A percentile compares a stretch with the other conserved stretches of the same genome.
phyloP scores from a whole-genome alignment of 208 protist genomes.

The Acanthamoeba castellanii region DNA sequence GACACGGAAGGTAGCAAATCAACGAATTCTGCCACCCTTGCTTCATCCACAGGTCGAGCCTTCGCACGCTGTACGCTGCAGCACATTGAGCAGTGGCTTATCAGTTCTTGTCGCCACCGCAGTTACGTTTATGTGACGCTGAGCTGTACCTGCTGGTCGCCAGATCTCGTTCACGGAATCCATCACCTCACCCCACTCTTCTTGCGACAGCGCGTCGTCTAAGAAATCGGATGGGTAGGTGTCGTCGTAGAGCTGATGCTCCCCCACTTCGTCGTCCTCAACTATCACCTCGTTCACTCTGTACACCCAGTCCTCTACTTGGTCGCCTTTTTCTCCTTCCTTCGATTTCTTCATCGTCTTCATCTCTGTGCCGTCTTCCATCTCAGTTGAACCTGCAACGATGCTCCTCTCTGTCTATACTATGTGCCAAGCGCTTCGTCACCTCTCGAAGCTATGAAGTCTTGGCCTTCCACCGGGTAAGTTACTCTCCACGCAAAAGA shows the following conservation, averaged over 20 bases:
- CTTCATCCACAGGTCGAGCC: neutral
- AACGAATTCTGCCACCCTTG: neutral
- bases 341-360: neutral
- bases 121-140: neutral
- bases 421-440: no score
- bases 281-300: neutral
- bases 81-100: no score
- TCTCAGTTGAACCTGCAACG: neutral
- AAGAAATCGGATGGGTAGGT: neutral
- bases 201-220: neutral
- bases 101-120: neutral
- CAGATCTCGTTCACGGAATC: neutral
- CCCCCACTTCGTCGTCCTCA: neutral
- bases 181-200: neutral
- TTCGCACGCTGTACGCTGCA: neutral
- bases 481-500: no score
- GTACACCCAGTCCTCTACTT: neutral
- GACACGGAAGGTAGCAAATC: neutral
- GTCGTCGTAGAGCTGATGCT: neutral
- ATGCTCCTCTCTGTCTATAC: no score
- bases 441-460: no score
- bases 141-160: constrained; percentile 30
- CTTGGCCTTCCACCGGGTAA: no score
- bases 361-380: neutral
- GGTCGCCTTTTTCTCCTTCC: neutral